Evolutionary conservation across 2,329 filamentous ascomycete species (phyloP).

Genomic region (Lachnellula cervina): DNA sequence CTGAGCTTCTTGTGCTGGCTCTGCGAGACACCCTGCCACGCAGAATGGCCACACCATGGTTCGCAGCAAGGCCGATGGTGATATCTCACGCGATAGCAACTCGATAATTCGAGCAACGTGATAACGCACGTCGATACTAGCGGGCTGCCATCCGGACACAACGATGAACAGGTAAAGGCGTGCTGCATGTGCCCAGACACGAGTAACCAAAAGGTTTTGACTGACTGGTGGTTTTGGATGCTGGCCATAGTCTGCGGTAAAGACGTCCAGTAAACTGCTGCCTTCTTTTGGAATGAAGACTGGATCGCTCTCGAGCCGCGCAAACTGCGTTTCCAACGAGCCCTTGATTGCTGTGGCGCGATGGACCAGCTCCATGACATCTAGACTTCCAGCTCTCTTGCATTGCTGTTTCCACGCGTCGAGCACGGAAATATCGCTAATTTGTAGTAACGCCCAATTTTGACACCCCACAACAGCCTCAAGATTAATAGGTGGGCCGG

Average conservation of each 20-base stretch:
- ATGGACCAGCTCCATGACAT: conserved; percentile 40
- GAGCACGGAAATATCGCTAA: conserved; percentile 49
- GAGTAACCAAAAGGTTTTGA: background rate
- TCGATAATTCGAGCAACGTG: conserved; percentile 15
- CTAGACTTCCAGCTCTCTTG: conserved; percentile 40
- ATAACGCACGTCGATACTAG: conserved; percentile 11
- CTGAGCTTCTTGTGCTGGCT: conserved; percentile 14
- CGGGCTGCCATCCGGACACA: conserved; percentile 23
- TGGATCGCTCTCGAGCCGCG: conserved; percentile 10
- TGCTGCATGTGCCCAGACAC: conserved; percentile 19
- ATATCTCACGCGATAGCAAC: conserved; percentile 20
- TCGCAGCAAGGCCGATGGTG: conserved; percentile 14
- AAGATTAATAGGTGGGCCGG: conserved; percentile 36
- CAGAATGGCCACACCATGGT: conserved; percentile 25
- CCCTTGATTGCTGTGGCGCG: conserved; percentile 39
- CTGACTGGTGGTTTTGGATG: background rate
- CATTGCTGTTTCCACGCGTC: conserved; percentile 53
- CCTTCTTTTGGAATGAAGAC: conserved; percentile 1
- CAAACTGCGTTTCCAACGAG: conserved; percentile 19
- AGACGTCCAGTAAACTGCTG: background rate
- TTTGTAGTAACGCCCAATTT: conserved; percentile 50
- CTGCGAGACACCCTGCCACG: conserved; percentile 21
- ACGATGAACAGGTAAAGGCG: conserved; percentile 18
- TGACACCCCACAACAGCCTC: conserved; percentile 49
- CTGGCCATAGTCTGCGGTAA: background rate